Percentiles rank a stretch among this genome's conserved stretches.
Conservation (phyloP, 2,329 filamentous ascomycete species). For the Furcasterigmium sp. region DNA sequence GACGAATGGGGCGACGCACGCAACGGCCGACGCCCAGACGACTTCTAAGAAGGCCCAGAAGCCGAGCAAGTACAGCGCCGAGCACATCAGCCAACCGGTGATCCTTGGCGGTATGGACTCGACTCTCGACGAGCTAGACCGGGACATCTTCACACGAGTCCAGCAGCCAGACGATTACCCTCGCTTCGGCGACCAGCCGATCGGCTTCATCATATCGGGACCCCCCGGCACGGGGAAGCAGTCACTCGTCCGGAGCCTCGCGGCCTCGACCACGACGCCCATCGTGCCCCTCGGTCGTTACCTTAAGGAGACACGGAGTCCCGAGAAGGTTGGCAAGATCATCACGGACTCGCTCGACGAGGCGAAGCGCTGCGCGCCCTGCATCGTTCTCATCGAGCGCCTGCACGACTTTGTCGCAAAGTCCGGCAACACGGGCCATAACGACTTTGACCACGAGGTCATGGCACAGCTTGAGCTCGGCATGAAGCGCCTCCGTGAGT, state of each 20-base stretch:
- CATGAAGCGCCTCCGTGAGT: slow-evolving; percentile 74
- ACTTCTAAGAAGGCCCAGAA: slow-evolving; percentile 8
- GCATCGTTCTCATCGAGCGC: slow-evolving; percentile 86
- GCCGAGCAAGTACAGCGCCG: slow-evolving; percentile 9
- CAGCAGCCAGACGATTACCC: slow-evolving; percentile 5
- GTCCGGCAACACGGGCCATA: slow-evolving; percentile 72
- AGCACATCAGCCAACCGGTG: slow-evolving; percentile 10
- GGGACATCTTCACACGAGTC: slow-evolving; percentile 6
- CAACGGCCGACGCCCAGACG: not conserved
- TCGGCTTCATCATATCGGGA: slow-evolving; percentile 71
- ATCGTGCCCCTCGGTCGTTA: slow-evolving; percentile 53
- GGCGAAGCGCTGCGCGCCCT: slow-evolving; percentile 79
- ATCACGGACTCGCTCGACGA: slow-evolving; percentile 55
- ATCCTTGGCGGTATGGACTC: slow-evolving; percentile 6
- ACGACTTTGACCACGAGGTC: slow-evolving; percentile 86
- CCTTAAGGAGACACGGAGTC: slow-evolving; percentile 21
- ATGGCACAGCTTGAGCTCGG: slow-evolving; percentile 78
- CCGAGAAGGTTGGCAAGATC: slow-evolving; percentile 32
- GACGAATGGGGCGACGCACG: not conserved
- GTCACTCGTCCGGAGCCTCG: slow-evolving; percentile 68
- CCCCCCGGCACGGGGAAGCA: slow-evolving; percentile 80
- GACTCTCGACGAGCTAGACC: slow-evolving; percentile 4
- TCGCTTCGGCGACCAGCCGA: slow-evolving; percentile 30
- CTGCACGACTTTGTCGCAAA: slow-evolving; percentile 84
- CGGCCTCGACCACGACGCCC: slow-evolving; percentile 65